Evolutionary conservation across 441 rosid genomes (phyloP), one percentile per base, ranked within the genome.

Genomic region (Arabidopsis hybrid): DNA sequence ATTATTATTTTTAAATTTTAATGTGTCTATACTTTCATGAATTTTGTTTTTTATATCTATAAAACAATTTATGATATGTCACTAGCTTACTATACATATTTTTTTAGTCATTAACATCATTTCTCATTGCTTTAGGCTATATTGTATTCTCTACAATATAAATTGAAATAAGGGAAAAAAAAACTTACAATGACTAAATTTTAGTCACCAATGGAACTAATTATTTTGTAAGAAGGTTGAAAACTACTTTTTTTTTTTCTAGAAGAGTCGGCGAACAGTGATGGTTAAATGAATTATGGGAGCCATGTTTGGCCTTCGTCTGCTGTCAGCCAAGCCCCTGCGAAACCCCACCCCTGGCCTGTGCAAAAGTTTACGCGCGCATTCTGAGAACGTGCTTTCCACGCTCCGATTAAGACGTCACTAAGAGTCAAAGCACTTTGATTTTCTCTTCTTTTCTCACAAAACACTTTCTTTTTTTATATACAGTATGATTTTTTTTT

Each of bases 251-350:
- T 29, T 29, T 29, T 0, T 29, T 29, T 21, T 21, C 26, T 21
- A 21, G 26, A 29, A 29, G 35, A 52, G 34, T 62, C 39, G 13
- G 62, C 56, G 4, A 42, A 29, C 32, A 29, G 32, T 29, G 32
- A 29, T 29, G 32, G 32, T 42, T 35, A 21, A 13, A 18, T 51
- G 31, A 42, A 67, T 8, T 31, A 60, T 58, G 60, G 72, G 77
- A 58, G 52, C 60, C 72, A 66, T 21, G 26, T 21, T 21, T 6
- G 53, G 36, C 52, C 60, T 66, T 49, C 21, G n/a, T 31, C 9
- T 65, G 52, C 45, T 65, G 66, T 65, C 71, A 55, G 64, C 32
- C n/a, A n/a, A 55, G 65, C 39, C 58, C 77, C 71, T 56, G 65
- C 65, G 35, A 72, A 64, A 39, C 62, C 72, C 62, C 60, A 18